Evolutionary conservation across 78 protist genomes (phyloP), one percentile per base, ranked within the genome.

Genomic region (Goniomonas avonlea): DNA sequence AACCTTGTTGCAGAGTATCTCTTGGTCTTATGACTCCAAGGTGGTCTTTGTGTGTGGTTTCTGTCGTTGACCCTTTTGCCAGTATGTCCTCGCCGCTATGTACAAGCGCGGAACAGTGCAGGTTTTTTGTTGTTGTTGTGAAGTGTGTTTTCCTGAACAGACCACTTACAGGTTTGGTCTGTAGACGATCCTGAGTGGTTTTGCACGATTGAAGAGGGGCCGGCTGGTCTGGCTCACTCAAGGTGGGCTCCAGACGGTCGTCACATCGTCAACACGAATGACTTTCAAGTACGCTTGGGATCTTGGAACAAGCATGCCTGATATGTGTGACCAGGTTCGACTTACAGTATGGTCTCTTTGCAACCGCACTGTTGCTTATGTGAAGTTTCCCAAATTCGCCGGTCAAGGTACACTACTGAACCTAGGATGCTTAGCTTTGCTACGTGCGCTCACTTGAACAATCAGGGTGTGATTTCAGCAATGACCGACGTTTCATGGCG

Each of bases 301-400:
- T n/a, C n/a, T n/a, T n/a, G n/a, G n/a, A n/a, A n/a, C n/a, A n/a
- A n/a, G n/a, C n/a, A n/a, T n/a, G n/a, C n/a, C n/a, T n/a, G n/a
- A n/a, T n/a, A n/a, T n/a, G n/a, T n/a, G n/a, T n/a, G n/a, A n/a
- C n/a, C n/a, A n/a, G n/a, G n/a, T n/a, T n/a, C n/a, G n/a, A n/a
- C n/a, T n/a, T n/a, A 78, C 82, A 15, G 23, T 78, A 5, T 78
- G 82, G 82, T 56, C 73, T n/a, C 82, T 78, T 0, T 20, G 18
- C 45, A 41, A 59, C 35, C 65, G 82, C 17, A 21, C 73, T 31
- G 82, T 66, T 13, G 15, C 1, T 25, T 78, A 61, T 23, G 29
- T 78, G 38, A 35, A 31, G 17, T 32, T 11, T 23, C 82, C 82
- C 0, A 78, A 78, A 50, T 55, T 4, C 27, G 50, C 73, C n/a